phyloP scores from a whole-genome alignment of 2,329 filamentous ascomycete genomes.

The Endothia cerciana region DNA sequence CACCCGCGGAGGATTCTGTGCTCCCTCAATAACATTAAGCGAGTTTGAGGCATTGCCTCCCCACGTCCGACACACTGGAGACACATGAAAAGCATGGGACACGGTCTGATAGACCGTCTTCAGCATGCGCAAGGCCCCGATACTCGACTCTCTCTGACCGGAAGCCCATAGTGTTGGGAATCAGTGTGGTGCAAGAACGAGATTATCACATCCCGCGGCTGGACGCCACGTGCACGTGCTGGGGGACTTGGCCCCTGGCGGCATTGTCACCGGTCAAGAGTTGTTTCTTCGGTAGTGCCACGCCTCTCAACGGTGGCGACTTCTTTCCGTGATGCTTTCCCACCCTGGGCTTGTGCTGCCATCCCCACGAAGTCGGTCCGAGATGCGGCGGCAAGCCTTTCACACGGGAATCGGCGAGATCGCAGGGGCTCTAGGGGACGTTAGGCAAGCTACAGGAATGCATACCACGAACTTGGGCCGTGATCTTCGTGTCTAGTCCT shows the following conservation, averaged over 20 bases:
- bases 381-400: constrained; percentile 2
- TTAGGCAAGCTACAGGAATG: neutral
- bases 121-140: neutral
- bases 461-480: neutral
- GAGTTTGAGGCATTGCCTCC: constrained; percentile 23
- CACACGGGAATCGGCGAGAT: neutral
- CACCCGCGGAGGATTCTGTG: neutral
- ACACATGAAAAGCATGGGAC: neutral
- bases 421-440: neutral
- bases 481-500: neutral
- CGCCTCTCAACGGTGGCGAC: neutral
- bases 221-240: constrained; percentile 8
- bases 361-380: constrained; percentile 1
- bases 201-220: neutral
- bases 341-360: neutral
- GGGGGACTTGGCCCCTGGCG: neutral
- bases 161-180: neutral
- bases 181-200: neutral
- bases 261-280: neutral
- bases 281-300: constrained; percentile 8
- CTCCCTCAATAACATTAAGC: constrained; percentile 13
- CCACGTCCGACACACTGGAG: neutral
- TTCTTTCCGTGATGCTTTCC: neutral
- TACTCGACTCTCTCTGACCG: neutral
- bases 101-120: neutral